phyloP scores from a whole-genome alignment of 257 asterid genomes.

The Nicotiana otophora region DNA sequence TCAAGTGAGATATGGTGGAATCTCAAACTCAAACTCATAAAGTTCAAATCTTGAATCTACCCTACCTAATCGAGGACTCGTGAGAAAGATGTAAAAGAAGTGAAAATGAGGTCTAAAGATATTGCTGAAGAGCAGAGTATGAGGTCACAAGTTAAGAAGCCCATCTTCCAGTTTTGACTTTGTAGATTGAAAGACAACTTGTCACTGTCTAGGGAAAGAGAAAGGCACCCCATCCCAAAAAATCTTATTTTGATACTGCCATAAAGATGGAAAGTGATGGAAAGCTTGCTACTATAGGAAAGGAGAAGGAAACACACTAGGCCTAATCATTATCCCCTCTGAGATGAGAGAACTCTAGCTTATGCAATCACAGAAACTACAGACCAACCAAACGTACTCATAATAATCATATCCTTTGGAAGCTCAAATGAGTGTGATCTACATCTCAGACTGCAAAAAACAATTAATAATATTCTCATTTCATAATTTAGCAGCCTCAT shows the following conservation, averaged over 20 bases:
- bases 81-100: not conserved
- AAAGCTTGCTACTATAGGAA: constrained; percentile 4
- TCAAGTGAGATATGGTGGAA: too few relatives aligned
- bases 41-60: too few relatives aligned
- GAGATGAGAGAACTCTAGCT: not conserved
- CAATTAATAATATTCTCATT: constrained; percentile 24
- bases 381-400: not conserved
- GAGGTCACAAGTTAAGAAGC: constrained; percentile 10
- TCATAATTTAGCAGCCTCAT: constrained; percentile 21
- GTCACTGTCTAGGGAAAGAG: constrained; percentile 12
- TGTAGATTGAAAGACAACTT: not conserved
- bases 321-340: not conserved
- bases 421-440: not conserved
- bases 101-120: not conserved
- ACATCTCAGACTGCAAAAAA: constrained; percentile 2
- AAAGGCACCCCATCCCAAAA: not conserved
- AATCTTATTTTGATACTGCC: not conserved
- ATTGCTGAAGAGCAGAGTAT: not conserved
- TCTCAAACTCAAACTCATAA: too few relatives aligned
- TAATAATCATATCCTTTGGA: not conserved
- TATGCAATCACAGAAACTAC: not conserved
- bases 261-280: not conserved
- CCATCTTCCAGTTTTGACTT: constrained; percentile 11
- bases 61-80: not conserved
- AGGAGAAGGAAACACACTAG: not conserved